Evolutionary conservation across 306 rosid species (phyloP).

Genomic region (Mimosa pudica): DNA sequence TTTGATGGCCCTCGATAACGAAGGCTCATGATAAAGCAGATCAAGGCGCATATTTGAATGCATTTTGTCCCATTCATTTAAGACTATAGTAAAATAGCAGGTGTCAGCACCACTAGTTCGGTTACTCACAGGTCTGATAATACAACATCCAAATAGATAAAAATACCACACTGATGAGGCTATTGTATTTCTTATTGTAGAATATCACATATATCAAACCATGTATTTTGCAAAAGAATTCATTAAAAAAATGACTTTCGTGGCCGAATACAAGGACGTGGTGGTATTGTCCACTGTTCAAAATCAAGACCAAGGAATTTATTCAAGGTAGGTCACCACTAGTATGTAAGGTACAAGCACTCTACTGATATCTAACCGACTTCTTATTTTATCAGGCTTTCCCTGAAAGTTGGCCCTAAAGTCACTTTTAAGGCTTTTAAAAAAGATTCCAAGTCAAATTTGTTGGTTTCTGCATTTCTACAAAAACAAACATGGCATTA

Average conservation of each 20-base stretch:
- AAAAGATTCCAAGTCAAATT: background rate
- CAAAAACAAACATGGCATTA: background rate
- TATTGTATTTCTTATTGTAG: background rate
- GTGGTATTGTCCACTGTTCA: background rate
- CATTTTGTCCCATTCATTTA: conserved; percentile 1
- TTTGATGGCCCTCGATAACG: background rate
- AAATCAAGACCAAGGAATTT: background rate
- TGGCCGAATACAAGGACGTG: background rate
- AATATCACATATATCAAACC: background rate
- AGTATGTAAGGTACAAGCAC: background rate
- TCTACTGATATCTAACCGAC: background rate
- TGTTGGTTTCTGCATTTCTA: background rate
- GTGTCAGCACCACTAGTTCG: background rate
- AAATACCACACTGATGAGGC: background rate
- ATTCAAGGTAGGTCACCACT: background rate
- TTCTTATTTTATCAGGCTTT: background rate
- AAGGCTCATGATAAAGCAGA: background rate
- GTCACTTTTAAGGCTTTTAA: background rate
- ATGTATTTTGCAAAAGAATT: background rate
- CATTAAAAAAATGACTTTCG: background rate
- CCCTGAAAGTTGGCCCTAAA: background rate
- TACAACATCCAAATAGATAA: background rate
- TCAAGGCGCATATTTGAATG: background rate
- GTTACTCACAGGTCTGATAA: background rate
- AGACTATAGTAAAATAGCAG: background rate